Conservation (phyloP, 768 basidiomycete genomes). For the Pleurotus eryngii region DNA sequence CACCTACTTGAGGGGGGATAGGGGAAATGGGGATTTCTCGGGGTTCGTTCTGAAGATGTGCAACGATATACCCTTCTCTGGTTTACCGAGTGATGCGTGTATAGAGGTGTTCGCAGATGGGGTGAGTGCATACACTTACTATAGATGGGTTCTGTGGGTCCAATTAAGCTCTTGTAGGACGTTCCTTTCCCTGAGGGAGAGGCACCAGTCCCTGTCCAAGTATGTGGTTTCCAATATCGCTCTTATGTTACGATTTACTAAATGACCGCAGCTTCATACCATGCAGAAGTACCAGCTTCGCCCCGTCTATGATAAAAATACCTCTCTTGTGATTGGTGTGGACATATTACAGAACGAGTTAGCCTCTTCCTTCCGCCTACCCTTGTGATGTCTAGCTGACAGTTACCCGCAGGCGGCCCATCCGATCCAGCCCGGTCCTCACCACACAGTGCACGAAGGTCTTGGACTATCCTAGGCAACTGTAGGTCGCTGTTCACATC, state of each 20-base stretch:
- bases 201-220: not conserved
- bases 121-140: constrained; percentile 9
- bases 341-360: not conserved
- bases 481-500: constrained; percentile 27
- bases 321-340: not conserved
- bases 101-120: constrained; percentile 29
- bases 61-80: constrained; percentile 35
- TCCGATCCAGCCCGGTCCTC: constrained; percentile 15
- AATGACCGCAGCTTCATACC: not conserved
- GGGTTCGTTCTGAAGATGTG: constrained; percentile 39
- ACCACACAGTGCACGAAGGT: constrained; percentile 39
- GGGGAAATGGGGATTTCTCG: constrained; percentile 9
- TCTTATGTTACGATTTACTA: too few relatives aligned
- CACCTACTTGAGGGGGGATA: constrained; percentile 31
- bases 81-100: constrained; percentile 29
- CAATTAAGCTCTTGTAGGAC: not conserved
- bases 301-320: not conserved
- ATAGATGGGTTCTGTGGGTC: constrained; percentile 1
- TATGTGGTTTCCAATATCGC: not conserved
- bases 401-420: not conserved
- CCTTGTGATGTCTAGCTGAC: too few relatives aligned
- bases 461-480: constrained; percentile 41
- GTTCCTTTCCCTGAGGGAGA: not conserved
- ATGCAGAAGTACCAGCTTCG: not conserved
- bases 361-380: too few relatives aligned